phyloP scores from a whole-genome alignment of 345 rosid species.

The Cardamine occulta region DNA sequence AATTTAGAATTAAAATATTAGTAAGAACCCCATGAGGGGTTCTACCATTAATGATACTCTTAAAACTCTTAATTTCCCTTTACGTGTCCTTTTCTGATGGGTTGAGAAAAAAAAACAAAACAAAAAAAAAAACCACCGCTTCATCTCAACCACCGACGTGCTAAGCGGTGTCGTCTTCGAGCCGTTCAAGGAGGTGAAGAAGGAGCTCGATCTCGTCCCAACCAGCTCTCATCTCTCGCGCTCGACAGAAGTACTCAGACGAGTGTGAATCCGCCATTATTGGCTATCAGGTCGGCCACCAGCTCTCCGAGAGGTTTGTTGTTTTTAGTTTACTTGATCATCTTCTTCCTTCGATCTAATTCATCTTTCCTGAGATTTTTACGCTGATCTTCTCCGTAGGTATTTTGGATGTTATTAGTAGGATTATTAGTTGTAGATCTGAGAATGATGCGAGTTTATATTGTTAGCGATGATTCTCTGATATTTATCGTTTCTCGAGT shows the following conservation, averaged over 20 bases:
- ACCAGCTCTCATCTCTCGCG: constrained; percentile 67
- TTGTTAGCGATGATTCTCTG: constrained; percentile 1
- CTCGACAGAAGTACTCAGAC: constrained; percentile 71
- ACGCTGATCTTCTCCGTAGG: not conserved
- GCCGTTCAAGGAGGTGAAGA: constrained; percentile 92
- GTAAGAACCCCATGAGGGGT: too few species aligned
- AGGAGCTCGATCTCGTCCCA: constrained; percentile 91
- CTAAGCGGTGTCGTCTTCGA: constrained; percentile 72
- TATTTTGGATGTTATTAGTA: not conserved
- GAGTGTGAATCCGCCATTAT: constrained; percentile 82
- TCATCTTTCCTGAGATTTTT: not conserved
- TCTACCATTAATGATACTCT: too few species aligned
- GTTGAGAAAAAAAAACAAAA: too few species aligned
- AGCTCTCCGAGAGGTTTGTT: constrained; percentile 93
- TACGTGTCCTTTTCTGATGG: too few species aligned
- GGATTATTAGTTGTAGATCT: constrained; percentile 31
- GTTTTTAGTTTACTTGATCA: constrained; percentile 8
- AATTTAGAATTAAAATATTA: too few species aligned
- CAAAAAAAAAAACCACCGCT: too few species aligned
- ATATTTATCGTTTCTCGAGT: not conserved
- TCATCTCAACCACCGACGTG: constrained; percentile 23
- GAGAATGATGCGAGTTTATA: constrained; percentile 7
- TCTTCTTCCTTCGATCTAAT: constrained; percentile 7
- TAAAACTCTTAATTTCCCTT: too few species aligned
- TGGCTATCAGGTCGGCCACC: constrained; percentile 99